phyloP scores from a whole-genome alignment of 352 stramenopile species.

The Pythium coloratum region DNA sequence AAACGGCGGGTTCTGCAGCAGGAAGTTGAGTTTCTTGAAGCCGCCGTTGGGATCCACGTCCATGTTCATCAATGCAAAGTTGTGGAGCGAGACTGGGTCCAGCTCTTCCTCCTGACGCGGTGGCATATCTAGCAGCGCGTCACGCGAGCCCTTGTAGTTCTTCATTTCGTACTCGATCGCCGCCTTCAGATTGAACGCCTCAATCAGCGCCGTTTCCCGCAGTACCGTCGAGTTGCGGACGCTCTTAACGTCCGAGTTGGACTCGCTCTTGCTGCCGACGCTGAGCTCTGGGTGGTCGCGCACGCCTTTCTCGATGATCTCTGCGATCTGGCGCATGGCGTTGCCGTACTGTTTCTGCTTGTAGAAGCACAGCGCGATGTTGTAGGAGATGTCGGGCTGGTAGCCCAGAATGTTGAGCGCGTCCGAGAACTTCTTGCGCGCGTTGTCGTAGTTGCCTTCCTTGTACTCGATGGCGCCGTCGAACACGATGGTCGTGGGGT shows the following conservation, averaged over 20 bases:
- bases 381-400: conserved; percentile 93
- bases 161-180: conserved; percentile 96
- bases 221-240: conserved; percentile 93
- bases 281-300: conserved; percentile 92
- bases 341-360: conserved; percentile 90
- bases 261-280: conserved; percentile 91
- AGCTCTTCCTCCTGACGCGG: conserved; percentile 91
- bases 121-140: conserved; percentile 94
- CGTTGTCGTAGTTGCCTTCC: conserved; percentile 87
- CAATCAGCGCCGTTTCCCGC: conserved; percentile 91
- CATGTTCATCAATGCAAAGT: conserved; percentile 94
- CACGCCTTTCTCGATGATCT: conserved; percentile 93
- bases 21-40: conserved; percentile 95
- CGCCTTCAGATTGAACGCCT: conserved; percentile 95
- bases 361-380: conserved; percentile 96
- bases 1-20: conserved; percentile 94
- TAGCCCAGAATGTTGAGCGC: conserved; percentile 93
- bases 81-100: conserved; percentile 90
- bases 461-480: conserved; percentile 85
- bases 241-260: conserved; percentile 83
- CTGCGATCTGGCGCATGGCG: conserved; percentile 90
- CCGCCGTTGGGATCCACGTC: conserved; percentile 90
- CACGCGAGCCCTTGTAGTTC: conserved; percentile 82
- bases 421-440: conserved; percentile 90
- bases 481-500: conserved; percentile 91